These are phyloP conservation scores for Crithidia acanthocephali DNA, from an alignment of 208 protist species.

Conservation along the genomic window DNA sequence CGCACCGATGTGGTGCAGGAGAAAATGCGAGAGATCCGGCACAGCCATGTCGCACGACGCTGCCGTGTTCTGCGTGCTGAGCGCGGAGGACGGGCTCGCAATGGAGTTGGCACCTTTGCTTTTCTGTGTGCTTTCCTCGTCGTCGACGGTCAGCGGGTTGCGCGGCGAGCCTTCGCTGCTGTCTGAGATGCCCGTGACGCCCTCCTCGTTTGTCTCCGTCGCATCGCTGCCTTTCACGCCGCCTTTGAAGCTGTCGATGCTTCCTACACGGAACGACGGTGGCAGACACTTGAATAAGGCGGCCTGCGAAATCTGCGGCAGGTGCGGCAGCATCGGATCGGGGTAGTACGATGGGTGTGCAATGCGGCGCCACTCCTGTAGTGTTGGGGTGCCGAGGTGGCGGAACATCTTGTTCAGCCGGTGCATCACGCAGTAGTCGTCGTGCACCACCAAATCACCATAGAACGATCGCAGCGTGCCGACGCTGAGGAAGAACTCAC, in stretches of 20 bases:
- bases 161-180: neutral
- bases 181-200: too few relatives aligned
- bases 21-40: constrained; percentile 16
- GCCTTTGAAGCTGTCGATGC: neutral
- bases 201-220: constrained; percentile 5
- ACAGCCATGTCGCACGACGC: neutral
- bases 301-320: constrained; percentile 40
- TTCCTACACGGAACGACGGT: neutral
- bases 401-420: constrained; percentile 98
- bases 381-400: constrained; percentile 92
- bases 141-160: neutral
- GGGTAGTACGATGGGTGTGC: constrained; percentile 94
- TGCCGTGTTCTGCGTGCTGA: neutral
- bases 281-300: constrained; percentile 25
- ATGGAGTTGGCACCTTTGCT: neutral
- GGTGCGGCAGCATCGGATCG: constrained; percentile 90
- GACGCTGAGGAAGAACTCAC: constrained; percentile 95
- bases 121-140: neutral
- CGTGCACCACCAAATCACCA: constrained; percentile 63
- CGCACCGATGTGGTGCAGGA: constrained; percentile 30
- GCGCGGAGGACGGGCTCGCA: too few relatives aligned
- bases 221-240: constrained; percentile 15
- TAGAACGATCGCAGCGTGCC: constrained; percentile 82
- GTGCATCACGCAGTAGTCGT: constrained; percentile 71
- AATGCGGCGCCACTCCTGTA: constrained; percentile 96